phyloP scores from a whole-genome alignment of 2,329 filamentous ascomycete genomes.

The Sclerotiophoma versabilis region DNA sequence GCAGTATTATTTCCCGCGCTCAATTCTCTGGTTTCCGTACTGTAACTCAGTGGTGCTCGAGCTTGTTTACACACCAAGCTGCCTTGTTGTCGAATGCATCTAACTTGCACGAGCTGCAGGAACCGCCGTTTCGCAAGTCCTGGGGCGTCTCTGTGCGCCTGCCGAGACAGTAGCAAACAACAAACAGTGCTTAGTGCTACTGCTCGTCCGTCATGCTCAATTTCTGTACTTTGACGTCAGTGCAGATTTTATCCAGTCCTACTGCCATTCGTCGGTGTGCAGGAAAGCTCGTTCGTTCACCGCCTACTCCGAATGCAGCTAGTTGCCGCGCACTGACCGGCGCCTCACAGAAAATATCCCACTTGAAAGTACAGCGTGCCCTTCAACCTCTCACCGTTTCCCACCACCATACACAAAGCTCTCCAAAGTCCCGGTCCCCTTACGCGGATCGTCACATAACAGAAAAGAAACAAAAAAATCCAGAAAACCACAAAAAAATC shows the following conservation, averaged over 20 bases:
- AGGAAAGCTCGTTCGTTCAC: conserved; percentile 22
- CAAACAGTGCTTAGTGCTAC: background rate
- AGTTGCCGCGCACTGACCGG: conserved; percentile 21
- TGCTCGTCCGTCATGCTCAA: background rate
- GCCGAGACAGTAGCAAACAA: background rate
- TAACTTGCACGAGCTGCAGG: conserved; percentile 6
- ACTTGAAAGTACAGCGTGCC: conserved; percentile 15
- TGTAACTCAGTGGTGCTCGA: background rate
- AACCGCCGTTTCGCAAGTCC: conserved; percentile 6
- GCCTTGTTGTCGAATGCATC: conserved; percentile 1
- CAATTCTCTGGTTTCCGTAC: no score
- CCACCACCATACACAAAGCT: conserved; percentile 31
- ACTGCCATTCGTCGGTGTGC: conserved; percentile 16
- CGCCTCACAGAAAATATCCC: conserved; percentile 22
- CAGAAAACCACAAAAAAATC: conserved; percentile 49
- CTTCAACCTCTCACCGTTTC: conserved; percentile 19
- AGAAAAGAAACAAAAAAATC: conserved; percentile 51
- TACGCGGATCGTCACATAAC: conserved; percentile 43
- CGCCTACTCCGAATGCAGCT: conserved; percentile 21
- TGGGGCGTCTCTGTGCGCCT: conserved; percentile 3
- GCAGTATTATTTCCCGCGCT: no score
- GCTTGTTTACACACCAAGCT: conserved; percentile 12
- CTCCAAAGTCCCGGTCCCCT: conserved; percentile 42
- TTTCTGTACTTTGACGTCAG: conserved; percentile 4
- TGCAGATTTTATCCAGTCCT: conserved; percentile 7